Evolutionary conservation across 306 rosid species (phyloP), one percentile per base, ranked within the genome.

Genomic region (Prunus mume): DNA sequence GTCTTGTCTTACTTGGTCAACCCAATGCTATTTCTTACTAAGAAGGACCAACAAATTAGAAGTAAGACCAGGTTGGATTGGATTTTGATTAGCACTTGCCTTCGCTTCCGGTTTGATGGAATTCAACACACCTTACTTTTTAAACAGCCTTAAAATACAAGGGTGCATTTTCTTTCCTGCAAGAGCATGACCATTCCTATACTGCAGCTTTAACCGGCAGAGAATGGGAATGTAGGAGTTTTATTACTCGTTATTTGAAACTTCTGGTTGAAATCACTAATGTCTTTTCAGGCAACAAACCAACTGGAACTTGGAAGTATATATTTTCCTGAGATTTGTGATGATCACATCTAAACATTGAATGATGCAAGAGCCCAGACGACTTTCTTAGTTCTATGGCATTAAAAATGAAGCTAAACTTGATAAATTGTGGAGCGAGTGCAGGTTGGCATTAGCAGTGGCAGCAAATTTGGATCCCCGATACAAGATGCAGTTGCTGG

Each of bases 391-490:
- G 89, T 73, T 76, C 93, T 65, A 34, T 89, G 71, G 93, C 97
- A 19, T 46, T 74, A 71, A 95, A 88, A 86, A 88, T 91, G 93
- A 92, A 80, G 83, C 87, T 30, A 89, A 82, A 80, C 92, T 87
- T 63, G 99, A 95, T 79, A 87, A 86, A 82, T 95, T 91, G 75
- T 92, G 99, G 97, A 86, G 87, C 89, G 91, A 90, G 82, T 95
- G 99, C 85, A 89, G 93, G 70, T 78, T 84, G 79, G 80, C 93
- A 82, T 80, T 95, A 85, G 97, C 99, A 28, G 81, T 95, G 24
- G 99, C 96, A 30, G 97, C 92, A 19, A 86, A 92, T 58, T 80
- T 95, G 86, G 99, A 95, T 84, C 99, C 99, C 27, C 85, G 97
- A 60, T 92, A 89, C 80, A 90, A 92, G 84, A 89, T 92, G 92